These are phyloP conservation scores for Coccinonectria pachysandricola DNA, from an alignment of 2,329 filamentous ascomycete species.

Conservation along the genomic window DNA sequence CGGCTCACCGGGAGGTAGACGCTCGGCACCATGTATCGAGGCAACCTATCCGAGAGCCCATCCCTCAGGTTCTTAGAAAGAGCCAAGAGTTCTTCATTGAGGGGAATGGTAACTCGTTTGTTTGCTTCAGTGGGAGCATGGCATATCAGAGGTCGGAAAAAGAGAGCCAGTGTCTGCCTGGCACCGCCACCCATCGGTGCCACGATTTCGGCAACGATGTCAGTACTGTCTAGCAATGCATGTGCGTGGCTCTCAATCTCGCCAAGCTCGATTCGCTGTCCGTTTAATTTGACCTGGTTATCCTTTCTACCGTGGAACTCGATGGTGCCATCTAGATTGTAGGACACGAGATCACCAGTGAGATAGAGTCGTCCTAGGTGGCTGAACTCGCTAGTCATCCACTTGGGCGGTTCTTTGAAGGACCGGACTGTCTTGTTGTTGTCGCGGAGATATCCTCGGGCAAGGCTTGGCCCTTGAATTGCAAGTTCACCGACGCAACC, in stretches of 20 bases:
- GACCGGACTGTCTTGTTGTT: slow-evolving; percentile 21
- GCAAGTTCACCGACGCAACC: slow-evolving; percentile 25
- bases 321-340: slow-evolving; percentile 17
- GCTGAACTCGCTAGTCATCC: slow-evolving; percentile 2
- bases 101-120: slow-evolving; percentile 5
- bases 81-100: slow-evolving; percentile 1
- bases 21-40: slow-evolving; percentile 13
- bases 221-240: slow-evolving; percentile 3
- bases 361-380: slow-evolving; percentile 7
- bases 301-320: slow-evolving; percentile 19
- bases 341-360: slow-evolving; percentile 14
- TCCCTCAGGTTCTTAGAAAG: slow-evolving; percentile 3
- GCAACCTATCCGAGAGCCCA: slow-evolving; percentile 9
- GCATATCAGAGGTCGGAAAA: slow-evolving; percentile 7
- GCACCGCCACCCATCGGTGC: slow-evolving; percentile 8
- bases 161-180: slow-evolving; percentile 7
- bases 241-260: slow-evolving; percentile 22
- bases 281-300: slow-evolving; percentile 23
- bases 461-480: slow-evolving; percentile 30
- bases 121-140: slow-evolving; percentile 3
- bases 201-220: slow-evolving; percentile 13
- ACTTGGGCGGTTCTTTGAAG: slow-evolving; percentile 15
- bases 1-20: slow-evolving; percentile 12
- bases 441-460: slow-evolving; percentile 38
- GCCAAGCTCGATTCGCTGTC: slow-evolving; percentile 23